phyloP scores from a whole-genome alignment of 2,329 filamentous ascomycete species.

The Chaetomiaceae sp. region DNA sequence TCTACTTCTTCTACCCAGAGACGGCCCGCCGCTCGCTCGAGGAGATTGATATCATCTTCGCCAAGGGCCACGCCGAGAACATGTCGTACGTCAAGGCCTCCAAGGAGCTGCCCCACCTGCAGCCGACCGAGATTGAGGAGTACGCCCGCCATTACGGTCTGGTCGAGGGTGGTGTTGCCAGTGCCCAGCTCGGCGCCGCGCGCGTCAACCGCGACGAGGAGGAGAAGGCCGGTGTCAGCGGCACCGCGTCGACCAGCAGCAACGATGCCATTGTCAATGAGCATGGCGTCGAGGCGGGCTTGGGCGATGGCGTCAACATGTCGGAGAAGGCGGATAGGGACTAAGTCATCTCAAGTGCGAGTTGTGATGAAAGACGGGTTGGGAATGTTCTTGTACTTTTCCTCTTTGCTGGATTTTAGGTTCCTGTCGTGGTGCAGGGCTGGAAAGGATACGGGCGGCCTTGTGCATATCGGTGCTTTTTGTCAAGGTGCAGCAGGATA shows the following conservation, averaged over 20 bases:
- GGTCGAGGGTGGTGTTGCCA: conserved; percentile 10
- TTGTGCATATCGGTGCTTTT: conserved; percentile 9
- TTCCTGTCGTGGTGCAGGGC: conserved; percentile 4
- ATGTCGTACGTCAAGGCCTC: conserved; percentile 55
- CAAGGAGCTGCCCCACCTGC: conserved; percentile 48
- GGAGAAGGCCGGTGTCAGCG: conserved; percentile 9
- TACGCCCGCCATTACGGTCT: conserved; percentile 35
- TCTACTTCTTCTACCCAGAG: conserved; percentile 49
- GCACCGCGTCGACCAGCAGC: conserved; percentile 5
- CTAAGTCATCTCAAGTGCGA: neutral
- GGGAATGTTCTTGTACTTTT: neutral
- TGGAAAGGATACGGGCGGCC: conserved; percentile 3
- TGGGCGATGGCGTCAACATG: conserved; percentile 11
- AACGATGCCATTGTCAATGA: conserved; percentile 8
- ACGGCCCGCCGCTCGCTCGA: conserved; percentile 53
- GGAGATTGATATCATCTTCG: conserved; percentile 59
- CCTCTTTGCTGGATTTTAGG: neutral
- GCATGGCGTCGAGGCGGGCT: conserved; percentile 9
- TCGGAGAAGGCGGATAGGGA: conserved; percentile 9
- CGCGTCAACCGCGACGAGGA: conserved; percentile 12
- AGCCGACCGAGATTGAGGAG: conserved; percentile 46
- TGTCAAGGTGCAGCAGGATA: conserved; percentile 9
- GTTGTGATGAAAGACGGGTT: neutral
- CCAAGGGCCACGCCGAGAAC: conserved; percentile 52
- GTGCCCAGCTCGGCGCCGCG: neutral